Conservation (phyloP, 805 yeast genomes). For the Yamadazyma ubonensis region DNA sequence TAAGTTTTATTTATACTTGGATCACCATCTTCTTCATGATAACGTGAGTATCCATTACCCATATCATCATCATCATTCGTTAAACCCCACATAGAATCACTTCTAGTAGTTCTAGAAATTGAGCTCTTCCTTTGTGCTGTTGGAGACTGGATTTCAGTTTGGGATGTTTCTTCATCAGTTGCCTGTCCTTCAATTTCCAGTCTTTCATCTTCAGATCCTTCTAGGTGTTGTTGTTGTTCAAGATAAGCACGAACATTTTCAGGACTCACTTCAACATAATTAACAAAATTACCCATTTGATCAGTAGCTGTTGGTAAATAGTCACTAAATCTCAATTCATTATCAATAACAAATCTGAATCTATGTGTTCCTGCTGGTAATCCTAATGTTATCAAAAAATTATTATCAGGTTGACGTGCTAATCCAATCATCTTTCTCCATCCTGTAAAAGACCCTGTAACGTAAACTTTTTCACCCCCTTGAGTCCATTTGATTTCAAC, state of each 20-base stretch:
- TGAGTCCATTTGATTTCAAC: constrained; percentile 88
- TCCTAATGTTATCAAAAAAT: constrained; percentile 67
- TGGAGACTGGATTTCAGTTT: constrained; percentile 8
- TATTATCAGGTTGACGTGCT: constrained; percentile 50
- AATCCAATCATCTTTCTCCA: constrained; percentile 98
- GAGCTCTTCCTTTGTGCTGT: constrained; percentile 28
- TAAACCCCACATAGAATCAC: constrained; percentile 63
- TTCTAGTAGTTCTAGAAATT: constrained; percentile 30
- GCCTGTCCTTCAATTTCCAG: constrained; percentile 14
- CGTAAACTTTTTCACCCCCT: constrained; percentile 95
- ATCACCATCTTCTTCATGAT: constrained; percentile 57
- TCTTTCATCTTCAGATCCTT: constrained; percentile 18
- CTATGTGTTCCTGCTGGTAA: constrained; percentile 91
- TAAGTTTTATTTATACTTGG: constrained; percentile 14
- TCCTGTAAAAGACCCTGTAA: constrained; percentile 96
- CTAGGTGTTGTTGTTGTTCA: constrained; percentile 27
- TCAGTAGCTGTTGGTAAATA: constrained; percentile 95
- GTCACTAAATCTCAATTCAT: constrained; percentile 86
- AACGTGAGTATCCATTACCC: constrained; percentile 78
- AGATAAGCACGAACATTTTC: constrained; percentile 34
- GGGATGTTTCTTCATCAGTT: constrained; percentile 9
- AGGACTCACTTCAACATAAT: constrained; percentile 76
- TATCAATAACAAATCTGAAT: constrained; percentile 90
- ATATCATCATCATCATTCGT: constrained; percentile 74
- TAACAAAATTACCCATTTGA: constrained; percentile 93